A percentile compares a stretch with the other conserved stretches of the same genome.
Conservation (phyloP, 2,329 filamentous ascomycete genomes). For the Paecilomyces fulvus region DNA sequence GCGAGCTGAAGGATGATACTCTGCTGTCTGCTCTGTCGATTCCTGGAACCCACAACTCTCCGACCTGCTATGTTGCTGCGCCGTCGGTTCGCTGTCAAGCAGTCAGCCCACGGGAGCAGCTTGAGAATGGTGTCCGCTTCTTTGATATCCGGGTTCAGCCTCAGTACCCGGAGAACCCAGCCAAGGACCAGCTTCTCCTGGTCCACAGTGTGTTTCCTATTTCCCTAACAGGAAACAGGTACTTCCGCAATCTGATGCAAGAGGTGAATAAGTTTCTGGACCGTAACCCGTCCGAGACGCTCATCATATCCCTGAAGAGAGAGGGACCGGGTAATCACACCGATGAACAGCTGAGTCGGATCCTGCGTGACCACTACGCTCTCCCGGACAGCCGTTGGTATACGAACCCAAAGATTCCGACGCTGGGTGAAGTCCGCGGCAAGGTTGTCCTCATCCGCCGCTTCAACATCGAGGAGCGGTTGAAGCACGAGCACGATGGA, state of each 20-base stretch:
- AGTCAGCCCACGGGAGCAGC: conserved; percentile 65
- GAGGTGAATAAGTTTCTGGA: conserved; percentile 68
- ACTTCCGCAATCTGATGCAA: conserved; percentile 64
- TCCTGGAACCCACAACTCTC: conserved; percentile 91
- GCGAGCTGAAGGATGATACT: conserved; percentile 59
- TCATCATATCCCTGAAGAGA: conserved; percentile 83
- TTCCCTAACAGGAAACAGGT: conserved; percentile 70
- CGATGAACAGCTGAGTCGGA: conserved; percentile 67
- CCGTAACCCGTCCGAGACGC: conserved; percentile 66
- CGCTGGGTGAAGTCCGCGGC: conserved; percentile 68
- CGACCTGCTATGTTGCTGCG: conserved; percentile 73
- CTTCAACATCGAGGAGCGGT: conserved; percentile 54
- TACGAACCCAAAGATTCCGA: conserved; percentile 67
- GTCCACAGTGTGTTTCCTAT: conserved; percentile 90
- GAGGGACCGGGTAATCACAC: conserved; percentile 76
- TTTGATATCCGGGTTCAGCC: conserved; percentile 81
- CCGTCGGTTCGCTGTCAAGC: conserved; percentile 92
- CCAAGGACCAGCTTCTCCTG: conserved; percentile 62
- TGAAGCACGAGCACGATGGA: conserved; percentile 39
- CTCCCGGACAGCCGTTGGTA: conserved; percentile 58
- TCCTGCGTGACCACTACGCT: conserved; percentile 66
- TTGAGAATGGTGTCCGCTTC: conserved; percentile 86
- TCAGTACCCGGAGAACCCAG: conserved; percentile 46
- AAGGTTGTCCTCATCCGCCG: conserved; percentile 78
- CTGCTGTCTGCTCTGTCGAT: conserved; percentile 77